Base-by-base conservation (phyloP, 139 green algal species). In the Haematococcus lacustris region DNA sequence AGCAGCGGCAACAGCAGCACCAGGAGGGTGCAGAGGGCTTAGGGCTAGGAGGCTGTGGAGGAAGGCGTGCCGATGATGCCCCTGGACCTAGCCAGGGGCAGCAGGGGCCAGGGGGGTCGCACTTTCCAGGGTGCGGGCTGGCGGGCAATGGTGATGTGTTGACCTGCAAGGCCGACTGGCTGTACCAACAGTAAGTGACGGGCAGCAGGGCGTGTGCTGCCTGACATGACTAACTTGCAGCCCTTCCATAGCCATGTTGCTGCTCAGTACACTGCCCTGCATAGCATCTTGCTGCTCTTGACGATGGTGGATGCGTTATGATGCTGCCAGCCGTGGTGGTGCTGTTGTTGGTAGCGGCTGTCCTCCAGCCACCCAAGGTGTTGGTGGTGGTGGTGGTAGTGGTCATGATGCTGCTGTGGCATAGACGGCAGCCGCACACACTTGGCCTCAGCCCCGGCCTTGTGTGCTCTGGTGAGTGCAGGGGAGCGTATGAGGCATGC, bases 111-210 rank as follows among this genome's bases (percentile, higher is more conserved):
- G 60, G n/a, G 71, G 38, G 38, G 39, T 38, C 1, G 39, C 39
- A n/a, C n/a, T n/a, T 37, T 28, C 26, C 35, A 2, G 89, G 88
- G 13, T 91, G 85, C 73, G 88, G 85, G 0, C 75, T 97, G 62
- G 64, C 47, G 0, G 78, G 73, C 38, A 93, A 91, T 68, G 21
- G 84, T 34, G 89, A 96, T 67, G 88, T 97, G 51, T 26, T 91
- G 1, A 74, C 87, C 3, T 88, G 78, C 70, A 71, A 82, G 0
- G 91, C 93, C 13, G 90, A 93, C 9, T 88, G 87, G 80, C 77
- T 92, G 37, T 92, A 64, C 21, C 53, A 64, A 21, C 30, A 26
- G 53, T 64, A 17, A 53, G 43, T 53, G 9, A 53, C 43, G 43
- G 17, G 9, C 9, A 53, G 43, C n/a, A n/a, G n/a, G n/a, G n/a